Base-by-base conservation (phyloP, 306 rosid genomes). In the Dryas alaskensis region DNA sequence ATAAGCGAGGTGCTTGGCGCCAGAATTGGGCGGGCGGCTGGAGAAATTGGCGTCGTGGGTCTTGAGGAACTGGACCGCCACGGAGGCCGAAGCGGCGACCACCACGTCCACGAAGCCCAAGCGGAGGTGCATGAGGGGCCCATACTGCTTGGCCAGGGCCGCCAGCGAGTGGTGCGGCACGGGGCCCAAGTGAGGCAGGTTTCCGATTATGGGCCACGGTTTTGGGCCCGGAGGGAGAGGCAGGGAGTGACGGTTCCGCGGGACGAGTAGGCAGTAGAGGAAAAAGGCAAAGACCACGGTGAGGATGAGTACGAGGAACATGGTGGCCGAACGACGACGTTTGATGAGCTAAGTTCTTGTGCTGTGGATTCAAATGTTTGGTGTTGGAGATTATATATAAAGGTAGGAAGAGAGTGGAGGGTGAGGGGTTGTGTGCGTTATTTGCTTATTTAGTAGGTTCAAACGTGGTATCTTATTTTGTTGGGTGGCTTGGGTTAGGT, bases 121-220 rank as follows among this genome's bases (percentile, higher is more conserved):
- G 2, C 89, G 86, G 37, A 93, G 98, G 74, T 86, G 81, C 87
- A 93, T 84, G 8, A 93, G 78, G 2, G 98, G 96, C 0, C 98
- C 98, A 42, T 91, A 48, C 17, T 55, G 48, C 0, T 69, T 76
- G 6, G 98, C 94, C 79, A 89, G 47, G 2, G 72, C 76, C 0
- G 96, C 98, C 0, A 91, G 58, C 6, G 97, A 73, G 49, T 89
- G 97, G 84, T 91, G 98, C n/a, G 92, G 98, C 19, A 79, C 72
- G 0, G 79, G 10, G 31, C 98, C 98, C 16, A 93, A 3, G 75
- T 93, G 90, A 1, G 91, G 97, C 27, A 93, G 22, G 85, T 93
- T 93, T 1, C 98, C 98, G 13, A 93, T 13, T 1, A 91, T 10
- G 0, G 97, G 97, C 98, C 98, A 93, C 2, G 97, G 94, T 13